Conservation (phyloP, 192 early-diverging fungal genomes). For the Gamsiella multidivaricata region DNA sequence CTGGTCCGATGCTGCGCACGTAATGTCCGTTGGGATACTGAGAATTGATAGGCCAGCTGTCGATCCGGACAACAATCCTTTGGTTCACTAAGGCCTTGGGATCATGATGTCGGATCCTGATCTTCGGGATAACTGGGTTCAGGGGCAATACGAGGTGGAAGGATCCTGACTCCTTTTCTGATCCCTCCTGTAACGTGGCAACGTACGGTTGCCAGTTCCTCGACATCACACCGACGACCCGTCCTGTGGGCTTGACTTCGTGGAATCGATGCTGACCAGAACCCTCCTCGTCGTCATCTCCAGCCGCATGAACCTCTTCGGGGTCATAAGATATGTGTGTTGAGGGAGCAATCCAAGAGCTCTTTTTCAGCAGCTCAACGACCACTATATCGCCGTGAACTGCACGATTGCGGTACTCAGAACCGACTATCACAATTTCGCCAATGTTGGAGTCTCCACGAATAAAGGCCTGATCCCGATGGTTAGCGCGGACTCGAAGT, state of each 20-base stretch:
- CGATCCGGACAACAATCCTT: constrained; percentile 80
- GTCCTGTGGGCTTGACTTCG: constrained; percentile 57
- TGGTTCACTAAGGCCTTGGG: constrained; percentile 62
- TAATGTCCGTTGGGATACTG: constrained; percentile 85
- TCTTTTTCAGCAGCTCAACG: constrained; percentile 65
- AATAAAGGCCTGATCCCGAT: constrained; percentile 61
- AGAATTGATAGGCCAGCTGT: constrained; percentile 74
- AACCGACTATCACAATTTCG: constrained; percentile 72
- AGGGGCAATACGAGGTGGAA: constrained; percentile 76
- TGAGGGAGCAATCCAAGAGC: constrained; percentile 56
- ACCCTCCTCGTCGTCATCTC: constrained; percentile 27
- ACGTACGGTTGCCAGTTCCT: constrained; percentile 83
- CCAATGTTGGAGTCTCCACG: constrained; percentile 52
- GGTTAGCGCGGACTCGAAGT: constrained; percentile 53
- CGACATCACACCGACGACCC: constrained; percentile 71
- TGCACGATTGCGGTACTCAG: constrained; percentile 63
- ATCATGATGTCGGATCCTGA: constrained; percentile 77
- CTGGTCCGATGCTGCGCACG: constrained; percentile 72
- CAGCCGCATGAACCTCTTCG: constrained; percentile 41
- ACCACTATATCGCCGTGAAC: constrained; percentile 76
- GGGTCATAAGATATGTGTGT: constrained; percentile 57
- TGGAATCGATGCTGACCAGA: constrained; percentile 13
- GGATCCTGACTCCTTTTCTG: constrained; percentile 58
- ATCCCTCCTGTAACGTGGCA: constrained; percentile 76
- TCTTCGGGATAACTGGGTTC: constrained; percentile 75